A percentile compares a stretch with the other conserved stretches of the same genome.
Evolutionary conservation across 2,329 filamentous ascomycete genomes (phyloP).

Genomic region (Penicillium sp.): DNA sequence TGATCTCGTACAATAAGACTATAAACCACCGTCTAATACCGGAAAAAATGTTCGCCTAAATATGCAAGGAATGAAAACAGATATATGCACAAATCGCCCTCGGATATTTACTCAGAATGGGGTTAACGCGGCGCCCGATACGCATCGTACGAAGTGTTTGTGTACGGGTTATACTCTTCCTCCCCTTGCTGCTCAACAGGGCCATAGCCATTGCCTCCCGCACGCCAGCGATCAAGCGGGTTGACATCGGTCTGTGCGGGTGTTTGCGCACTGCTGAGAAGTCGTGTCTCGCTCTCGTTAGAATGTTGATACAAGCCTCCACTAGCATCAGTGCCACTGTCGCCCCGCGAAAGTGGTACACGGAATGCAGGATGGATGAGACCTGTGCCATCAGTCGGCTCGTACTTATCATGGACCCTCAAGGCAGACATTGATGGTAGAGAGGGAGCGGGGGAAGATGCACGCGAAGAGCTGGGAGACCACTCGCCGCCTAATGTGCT

Average conservation of each 20-base stretch:
- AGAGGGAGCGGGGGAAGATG: slow-evolving; percentile 43
- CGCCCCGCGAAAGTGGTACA: slow-evolving; percentile 26
- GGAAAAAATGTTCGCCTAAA: neutral
- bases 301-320: slow-evolving; percentile 32
- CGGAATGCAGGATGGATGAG: slow-evolving; percentile 41
- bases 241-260: slow-evolving; percentile 24
- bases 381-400: slow-evolving; percentile 19
- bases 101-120: neutral
- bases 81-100: slow-evolving; percentile 2
- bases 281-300: slow-evolving; percentile 42
- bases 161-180: neutral
- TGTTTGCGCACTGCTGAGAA: slow-evolving; percentile 39
- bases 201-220: slow-evolving; percentile 32
- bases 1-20: slow-evolving; percentile 11
- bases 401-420: slow-evolving; percentile 28
- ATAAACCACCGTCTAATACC: neutral
- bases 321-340: slow-evolving; percentile 20
- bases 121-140: slow-evolving; percentile 28
- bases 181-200: slow-evolving; percentile 33
- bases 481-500: slow-evolving; percentile 36
- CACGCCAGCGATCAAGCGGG: slow-evolving; percentile 37
- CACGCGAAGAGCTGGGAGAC: slow-evolving; percentile 41
- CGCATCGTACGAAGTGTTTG: slow-evolving; percentile 36
- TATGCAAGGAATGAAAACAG: slow-evolving; percentile 4
- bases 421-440: slow-evolving; percentile 28